Conservation (phyloP, 768 basidiomycete species). For the Termitomyces sp. region DNA sequence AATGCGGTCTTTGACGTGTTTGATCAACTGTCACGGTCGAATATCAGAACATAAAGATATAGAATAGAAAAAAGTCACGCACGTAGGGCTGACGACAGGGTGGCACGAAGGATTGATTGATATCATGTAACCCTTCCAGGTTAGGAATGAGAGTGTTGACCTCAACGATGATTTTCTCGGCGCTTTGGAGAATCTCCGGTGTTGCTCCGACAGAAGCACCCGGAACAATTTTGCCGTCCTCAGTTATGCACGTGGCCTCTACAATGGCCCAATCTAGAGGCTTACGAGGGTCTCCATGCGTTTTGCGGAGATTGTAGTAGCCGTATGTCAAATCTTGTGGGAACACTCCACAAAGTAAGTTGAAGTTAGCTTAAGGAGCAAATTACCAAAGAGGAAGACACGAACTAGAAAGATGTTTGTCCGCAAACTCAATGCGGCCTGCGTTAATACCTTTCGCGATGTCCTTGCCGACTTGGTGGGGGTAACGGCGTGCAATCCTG, state of each 20-base stretch:
- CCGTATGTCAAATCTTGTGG: conserved; percentile 44
- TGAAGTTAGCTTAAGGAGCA: background rate
- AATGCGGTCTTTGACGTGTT: conserved; percentile 38
- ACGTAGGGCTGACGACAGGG: conserved; percentile 39
- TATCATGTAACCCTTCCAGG: conserved; percentile 42
- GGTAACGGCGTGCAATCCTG: conserved; percentile 38
- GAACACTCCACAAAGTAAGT: conserved; percentile 29
- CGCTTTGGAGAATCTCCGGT: conserved; percentile 40
- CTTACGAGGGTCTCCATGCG: conserved; percentile 36
- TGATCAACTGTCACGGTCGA: conserved; percentile 26
- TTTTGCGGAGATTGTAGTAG: conserved; percentile 38
- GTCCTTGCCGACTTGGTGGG: conserved; percentile 45
- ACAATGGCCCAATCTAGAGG: conserved; percentile 45
- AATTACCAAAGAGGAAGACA: background rate
- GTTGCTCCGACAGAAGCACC: conserved; percentile 43
- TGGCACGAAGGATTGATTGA: conserved; percentile 37
- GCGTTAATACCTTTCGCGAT: conserved; percentile 42
- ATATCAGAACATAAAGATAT: background rate
- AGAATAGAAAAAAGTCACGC: conserved; percentile 1
- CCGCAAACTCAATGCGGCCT: conserved; percentile 40
- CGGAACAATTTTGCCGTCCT: conserved; percentile 41
- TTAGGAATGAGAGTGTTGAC: conserved; percentile 43
- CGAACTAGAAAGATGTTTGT: conserved; percentile 45
- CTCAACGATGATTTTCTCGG: conserved; percentile 45
- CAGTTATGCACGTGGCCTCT: conserved; percentile 43